These are phyloP conservation scores for Malus hybrid DNA, from an alignment of 331 rosid genomes.

Conservation along the genomic window DNA sequence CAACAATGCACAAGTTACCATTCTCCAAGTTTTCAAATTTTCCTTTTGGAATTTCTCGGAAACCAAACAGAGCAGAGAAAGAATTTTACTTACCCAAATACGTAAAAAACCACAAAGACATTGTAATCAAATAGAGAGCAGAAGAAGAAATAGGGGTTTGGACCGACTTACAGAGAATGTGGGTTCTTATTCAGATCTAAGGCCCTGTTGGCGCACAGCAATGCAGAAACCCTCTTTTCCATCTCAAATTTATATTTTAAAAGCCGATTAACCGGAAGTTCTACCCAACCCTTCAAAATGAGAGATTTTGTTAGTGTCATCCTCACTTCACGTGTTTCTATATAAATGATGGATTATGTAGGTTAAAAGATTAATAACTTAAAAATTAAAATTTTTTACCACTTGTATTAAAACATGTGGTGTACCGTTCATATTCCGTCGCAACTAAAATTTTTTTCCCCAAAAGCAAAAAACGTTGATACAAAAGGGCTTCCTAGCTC, in stretches of 20 bases:
- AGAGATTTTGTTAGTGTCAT: no score
- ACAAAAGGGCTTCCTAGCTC: background rate
- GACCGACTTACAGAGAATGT: conserved; percentile 29
- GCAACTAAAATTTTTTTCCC: no score
- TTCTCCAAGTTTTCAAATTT: background rate
- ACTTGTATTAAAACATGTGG: no score
- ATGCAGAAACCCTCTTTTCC: background rate
- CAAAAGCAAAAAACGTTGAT: no score
- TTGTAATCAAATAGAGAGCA: background rate
- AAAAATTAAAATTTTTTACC: no score
- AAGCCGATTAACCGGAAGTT: no score
- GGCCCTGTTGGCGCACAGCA: conserved; percentile 15
- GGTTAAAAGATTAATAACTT: no score
- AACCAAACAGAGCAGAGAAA: conserved; percentile 3
- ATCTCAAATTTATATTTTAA: no score
- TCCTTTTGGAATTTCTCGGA: background rate
- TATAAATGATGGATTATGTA: no score
- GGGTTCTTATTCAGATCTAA: conserved; percentile 43
- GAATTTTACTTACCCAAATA: background rate
- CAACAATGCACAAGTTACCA: background rate
- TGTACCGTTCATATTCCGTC: no score
- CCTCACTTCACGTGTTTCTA: no score
- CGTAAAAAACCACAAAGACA: background rate
- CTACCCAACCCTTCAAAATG: no score
- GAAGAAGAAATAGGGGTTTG: background rate